Conservation (phyloP, 75 land plant species). For the Adiantum capillusveneris region DNA sequence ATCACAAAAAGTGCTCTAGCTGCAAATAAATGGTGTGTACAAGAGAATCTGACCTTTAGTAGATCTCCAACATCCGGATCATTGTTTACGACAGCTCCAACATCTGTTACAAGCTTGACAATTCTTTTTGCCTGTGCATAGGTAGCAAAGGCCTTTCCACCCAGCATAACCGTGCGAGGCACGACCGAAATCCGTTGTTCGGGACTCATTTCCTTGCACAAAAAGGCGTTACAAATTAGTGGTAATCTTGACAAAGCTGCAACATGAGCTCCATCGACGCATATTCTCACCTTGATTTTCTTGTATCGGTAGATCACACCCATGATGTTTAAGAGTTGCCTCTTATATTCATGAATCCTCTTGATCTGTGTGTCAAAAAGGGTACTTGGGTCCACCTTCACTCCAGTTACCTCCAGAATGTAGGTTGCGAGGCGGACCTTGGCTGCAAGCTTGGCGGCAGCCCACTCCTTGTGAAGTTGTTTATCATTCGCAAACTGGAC, state of each 20-base stretch:
- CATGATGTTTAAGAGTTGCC: conserved; percentile 85
- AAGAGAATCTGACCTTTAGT: conserved; percentile 68
- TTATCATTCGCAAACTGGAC: conserved; percentile 70
- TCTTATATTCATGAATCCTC: conserved; percentile 95
- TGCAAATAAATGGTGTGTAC: conserved; percentile 17
- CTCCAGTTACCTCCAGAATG: conserved; percentile 56
- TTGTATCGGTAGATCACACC: conserved; percentile 86
- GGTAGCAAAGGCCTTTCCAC: conserved; percentile 99
- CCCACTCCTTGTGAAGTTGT: conserved; percentile 72
- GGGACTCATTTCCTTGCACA: conserved; percentile 49
- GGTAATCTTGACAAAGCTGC: not conserved
- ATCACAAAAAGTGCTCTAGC: too few relatives aligned
- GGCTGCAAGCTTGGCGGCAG: conserved; percentile 71
- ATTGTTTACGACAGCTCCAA: conserved; percentile 84
- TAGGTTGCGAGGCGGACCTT: conserved; percentile 71
- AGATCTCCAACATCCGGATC: conserved; percentile 70
- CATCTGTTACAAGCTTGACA: conserved; percentile 90
- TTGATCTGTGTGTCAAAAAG: conserved; percentile 97
- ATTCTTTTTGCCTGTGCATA: conserved; percentile 93
- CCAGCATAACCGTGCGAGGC: conserved; percentile 86
- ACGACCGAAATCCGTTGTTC: conserved; percentile 67
- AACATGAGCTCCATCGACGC: not conserved
- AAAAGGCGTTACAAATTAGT: not conserved
- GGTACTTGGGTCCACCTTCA: conserved; percentile 49
- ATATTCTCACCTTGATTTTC: conserved; percentile 59